Base-by-base conservation (phyloP, 2,329 filamentous ascomycete genomes). In the Fusarium mundagurra region DNA sequence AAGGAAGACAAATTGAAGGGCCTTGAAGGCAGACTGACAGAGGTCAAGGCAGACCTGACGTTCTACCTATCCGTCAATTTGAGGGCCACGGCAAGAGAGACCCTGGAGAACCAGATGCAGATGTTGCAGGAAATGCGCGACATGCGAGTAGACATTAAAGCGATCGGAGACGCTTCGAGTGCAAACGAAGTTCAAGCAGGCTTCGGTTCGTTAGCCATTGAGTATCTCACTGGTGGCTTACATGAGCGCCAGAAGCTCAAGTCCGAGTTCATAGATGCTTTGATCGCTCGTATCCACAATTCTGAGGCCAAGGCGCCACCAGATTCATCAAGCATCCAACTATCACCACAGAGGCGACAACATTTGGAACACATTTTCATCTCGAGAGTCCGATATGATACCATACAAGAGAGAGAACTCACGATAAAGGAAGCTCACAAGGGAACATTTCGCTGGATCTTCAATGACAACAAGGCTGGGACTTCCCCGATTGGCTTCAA, bases 401-500 rank as follows among this genome's bases (percentile, higher is more conserved):
- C 53, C 1, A 73, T 73, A 31, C 39, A 45, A 14, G 67, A 74
- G 22, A 67, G 72, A 16, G 63, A 71, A 16, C 34, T 38, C 4
- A 39, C 54, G 1, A 74, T 74, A 27, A 57, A 63, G n/a, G 27
- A 73, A 6, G 72, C 70, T 1, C 24, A 73, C 3, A 6, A 68
- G 4, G 60, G 54, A 14, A 74, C 71, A 0, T 73, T 73, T 6
- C 29, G 29, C 8, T 74, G 71, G 71, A 33, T 74, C 4, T 64
- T 71, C 5, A 18, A 53, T 5, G 22, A 57, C 4, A 16, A 43
- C 1, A 14, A 38, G 8, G 1, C 20, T 47, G 12, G 16, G 1
- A 14, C 33, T 3, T 47, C 31, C 2, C 24, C 36, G 3, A 43
- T 44, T 1, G 34, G 60, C 1, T 74, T 74, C 31, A 62, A 20